Evolutionary conservation across 768 basidiomycete species (phyloP).

Genomic region (Termitomyces sp.): DNA sequence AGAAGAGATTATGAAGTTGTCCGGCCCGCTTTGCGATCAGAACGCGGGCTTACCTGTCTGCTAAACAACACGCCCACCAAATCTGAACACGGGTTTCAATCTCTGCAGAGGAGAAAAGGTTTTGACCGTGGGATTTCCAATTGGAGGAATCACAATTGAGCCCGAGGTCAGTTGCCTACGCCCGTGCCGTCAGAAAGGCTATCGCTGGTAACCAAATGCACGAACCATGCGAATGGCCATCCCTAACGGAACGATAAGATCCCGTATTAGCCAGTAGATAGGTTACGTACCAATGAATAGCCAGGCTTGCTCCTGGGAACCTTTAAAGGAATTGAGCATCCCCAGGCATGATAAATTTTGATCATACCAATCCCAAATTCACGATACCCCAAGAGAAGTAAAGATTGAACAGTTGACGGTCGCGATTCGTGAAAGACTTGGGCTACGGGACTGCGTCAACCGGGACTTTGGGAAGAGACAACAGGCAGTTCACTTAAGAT

Average conservation of each 20-base stretch:
- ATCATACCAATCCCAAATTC: constrained; percentile 73
- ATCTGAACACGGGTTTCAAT: constrained; percentile 71
- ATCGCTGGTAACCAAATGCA: background rate
- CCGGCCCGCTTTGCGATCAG: background rate
- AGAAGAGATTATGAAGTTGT: background rate
- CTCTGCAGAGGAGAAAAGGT: constrained; percentile 63
- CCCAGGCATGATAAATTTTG: background rate
- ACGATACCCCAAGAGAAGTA: constrained; percentile 75
- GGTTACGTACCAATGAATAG: constrained; percentile 59
- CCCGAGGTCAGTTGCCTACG: constrained; percentile 75
- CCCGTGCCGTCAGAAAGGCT: constrained; percentile 2
- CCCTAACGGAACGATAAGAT: constrained; percentile 28
- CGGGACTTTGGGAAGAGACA: constrained; percentile 2
- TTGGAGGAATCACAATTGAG: constrained; percentile 74
- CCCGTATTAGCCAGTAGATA: background rate
- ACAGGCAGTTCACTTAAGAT: constrained; percentile 51
- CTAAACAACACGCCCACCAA: constrained; percentile 75
- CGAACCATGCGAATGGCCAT: constrained; percentile 75
- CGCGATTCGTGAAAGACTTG: constrained; percentile 64
- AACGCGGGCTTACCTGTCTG: constrained; percentile 60
- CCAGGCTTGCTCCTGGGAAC: constrained; percentile 85
- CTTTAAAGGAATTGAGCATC: constrained; percentile 18
- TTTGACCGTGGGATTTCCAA: constrained; percentile 64
- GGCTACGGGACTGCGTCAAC: constrained; percentile 30
- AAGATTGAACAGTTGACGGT: constrained; percentile 75